These are phyloP conservation scores for Mucor velutinosus DNA, from an alignment of 371 early-diverging fungal genomes.

Conservation along the genomic window DNA sequence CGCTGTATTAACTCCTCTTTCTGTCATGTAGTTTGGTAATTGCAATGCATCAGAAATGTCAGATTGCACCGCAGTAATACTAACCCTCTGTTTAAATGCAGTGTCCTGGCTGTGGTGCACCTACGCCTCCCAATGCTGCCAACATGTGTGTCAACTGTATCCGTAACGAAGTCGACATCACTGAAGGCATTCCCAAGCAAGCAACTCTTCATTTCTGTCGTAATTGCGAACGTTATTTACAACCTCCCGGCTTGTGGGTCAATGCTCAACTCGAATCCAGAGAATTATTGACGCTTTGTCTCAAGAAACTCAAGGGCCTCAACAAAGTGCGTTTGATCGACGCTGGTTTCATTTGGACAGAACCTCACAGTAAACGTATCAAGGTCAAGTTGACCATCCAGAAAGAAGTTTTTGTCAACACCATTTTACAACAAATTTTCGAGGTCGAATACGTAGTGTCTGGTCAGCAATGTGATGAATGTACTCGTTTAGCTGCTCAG, in stretches of 20 bases:
- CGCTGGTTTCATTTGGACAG: conserved; percentile 99
- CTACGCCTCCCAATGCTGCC: conserved; percentile 96
- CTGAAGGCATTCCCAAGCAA: conserved; percentile 97
- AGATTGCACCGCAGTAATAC: background rate
- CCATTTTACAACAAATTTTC: conserved; percentile 94
- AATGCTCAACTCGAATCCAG: conserved; percentile 87
- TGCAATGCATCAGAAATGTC: background rate
- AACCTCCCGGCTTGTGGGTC: conserved; percentile 96
- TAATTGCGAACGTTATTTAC: conserved; percentile 96
- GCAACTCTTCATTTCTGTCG: conserved; percentile 94
- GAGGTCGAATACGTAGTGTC: conserved; percentile 95
- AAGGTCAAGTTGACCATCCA: conserved; percentile 98
- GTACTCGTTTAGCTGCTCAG: conserved; percentile 97
- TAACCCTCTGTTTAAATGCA: conserved; percentile 41
- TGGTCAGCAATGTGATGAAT: conserved; percentile 97
- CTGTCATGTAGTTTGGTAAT: conserved; percentile 37
- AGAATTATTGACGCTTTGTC: conserved; percentile 93
- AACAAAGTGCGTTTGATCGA: conserved; percentile 94
- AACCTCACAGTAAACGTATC: conserved; percentile 94
- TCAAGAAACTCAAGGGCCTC: conserved; percentile 93
- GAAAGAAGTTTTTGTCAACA: conserved; percentile 95
- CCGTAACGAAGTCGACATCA: conserved; percentile 93
- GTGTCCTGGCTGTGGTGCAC: conserved; percentile 97
- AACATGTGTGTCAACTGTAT: conserved; percentile 99
- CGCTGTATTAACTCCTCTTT: conserved; percentile 1